Base-by-base conservation (phyloP, 768 basidiomycete species). In the Xanthoconium stramineum region DNA sequence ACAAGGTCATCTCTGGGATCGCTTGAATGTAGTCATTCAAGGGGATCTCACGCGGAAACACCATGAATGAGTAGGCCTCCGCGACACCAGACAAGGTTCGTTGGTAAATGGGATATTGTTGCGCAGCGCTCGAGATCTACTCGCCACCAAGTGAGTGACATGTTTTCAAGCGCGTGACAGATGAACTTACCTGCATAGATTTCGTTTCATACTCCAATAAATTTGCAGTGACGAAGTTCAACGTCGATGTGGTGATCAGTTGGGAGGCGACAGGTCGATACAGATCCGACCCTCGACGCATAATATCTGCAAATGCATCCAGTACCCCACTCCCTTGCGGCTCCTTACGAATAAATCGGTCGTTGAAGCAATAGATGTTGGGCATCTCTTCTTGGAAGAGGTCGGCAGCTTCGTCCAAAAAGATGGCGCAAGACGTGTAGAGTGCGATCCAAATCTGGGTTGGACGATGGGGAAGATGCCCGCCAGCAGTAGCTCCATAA, bases 361-460 rank as follows among this genome's bases (percentile, higher is more conserved):
- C 61, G 39, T 69, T 70, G 64, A 80, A 79, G 15, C 56, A 53
- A 11, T 69, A 65, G 13, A 77, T 58, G 20, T 55, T 36, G 4
- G 65, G 46, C 43, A 60, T 36, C 38, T 66, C 57, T 6, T 58
- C 59, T 17, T 55, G 48, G 47, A 73, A 69, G 15, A 59, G 55
- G 2, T 61, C 57, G 17, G 69, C 61, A 3, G 57, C 50, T 56
- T 80, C 76, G 57, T 80, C 79, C 30, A 74, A 53, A 40, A 62
- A 73, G 47, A 72, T 70, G n/a, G 66, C 50, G 44, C 69, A 74
- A 0, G 76, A 69, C 2, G 78, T 78, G 58, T 69, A 78, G 10
- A 78, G 63, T 5, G 75, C 71, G 32, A 78, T 73, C 69, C 33
- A 72, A 56, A 50, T 61, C 32, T 58, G 65, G 1, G 59, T 54